Evolutionary conservation across 164 flowering plant genomes (phyloP).

Genomic region (Tinospora cordifolia): DNA sequence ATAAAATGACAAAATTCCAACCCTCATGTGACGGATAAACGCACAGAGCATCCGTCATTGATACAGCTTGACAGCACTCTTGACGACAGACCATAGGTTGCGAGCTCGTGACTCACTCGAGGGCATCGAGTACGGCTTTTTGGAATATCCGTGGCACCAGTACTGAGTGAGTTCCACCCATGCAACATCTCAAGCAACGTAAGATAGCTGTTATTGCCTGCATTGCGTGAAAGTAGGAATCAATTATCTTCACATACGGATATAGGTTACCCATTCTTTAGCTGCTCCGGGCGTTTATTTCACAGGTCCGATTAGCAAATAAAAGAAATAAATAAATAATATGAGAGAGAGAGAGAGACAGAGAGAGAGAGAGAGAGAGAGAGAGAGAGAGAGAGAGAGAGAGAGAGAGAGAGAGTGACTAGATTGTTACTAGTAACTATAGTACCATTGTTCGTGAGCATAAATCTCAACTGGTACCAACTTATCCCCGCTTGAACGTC

Average conservation of each 20-base stretch:
- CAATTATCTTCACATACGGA: no score
- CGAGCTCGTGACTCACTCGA: not conserved
- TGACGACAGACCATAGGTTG: not conserved
- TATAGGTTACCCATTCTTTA: no score
- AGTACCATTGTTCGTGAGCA: no score
- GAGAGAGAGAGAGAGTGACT: not conserved
- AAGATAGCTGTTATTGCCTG: not conserved
- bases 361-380: not conserved
- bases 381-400: no score
- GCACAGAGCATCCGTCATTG: not conserved
- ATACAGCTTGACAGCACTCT: constrained; percentile 1
- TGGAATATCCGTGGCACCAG: not conserved
- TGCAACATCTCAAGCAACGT: no score
- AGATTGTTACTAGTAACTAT: not conserved
- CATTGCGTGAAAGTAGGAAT: not conserved
- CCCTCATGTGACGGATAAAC: constrained; percentile 10
- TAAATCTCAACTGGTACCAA: no score
- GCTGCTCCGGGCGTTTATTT: no score
- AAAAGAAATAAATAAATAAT: no score
- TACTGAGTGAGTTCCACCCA: not conserved
- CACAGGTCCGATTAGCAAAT: no score
- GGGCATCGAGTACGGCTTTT: not conserved
- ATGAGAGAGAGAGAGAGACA: no score
- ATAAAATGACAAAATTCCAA: not conserved
- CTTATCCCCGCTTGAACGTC: no score